phyloP scores from a whole-genome alignment of 352 stramenopile species.

The Globisporangium nunn region DNA sequence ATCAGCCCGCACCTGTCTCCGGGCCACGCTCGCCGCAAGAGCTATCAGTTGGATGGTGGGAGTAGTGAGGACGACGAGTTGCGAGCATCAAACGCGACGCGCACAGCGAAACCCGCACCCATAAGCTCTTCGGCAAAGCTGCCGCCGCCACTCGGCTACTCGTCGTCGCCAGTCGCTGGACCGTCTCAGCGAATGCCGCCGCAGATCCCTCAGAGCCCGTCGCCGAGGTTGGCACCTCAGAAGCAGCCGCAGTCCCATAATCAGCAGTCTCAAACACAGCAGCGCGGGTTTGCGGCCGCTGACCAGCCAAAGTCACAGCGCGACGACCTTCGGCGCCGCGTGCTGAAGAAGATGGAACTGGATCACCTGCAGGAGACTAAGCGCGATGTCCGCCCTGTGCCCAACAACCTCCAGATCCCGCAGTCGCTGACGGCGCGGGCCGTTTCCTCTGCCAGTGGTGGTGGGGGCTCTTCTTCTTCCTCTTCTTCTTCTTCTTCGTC shows the following conservation, averaged over 20 bases:
- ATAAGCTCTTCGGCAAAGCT: background rate
- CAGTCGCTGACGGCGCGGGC: background rate
- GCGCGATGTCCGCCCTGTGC: background rate
- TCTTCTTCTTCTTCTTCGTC: background rate
- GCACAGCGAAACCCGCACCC: background rate
- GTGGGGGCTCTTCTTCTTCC: background rate
- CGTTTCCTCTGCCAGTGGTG: background rate
- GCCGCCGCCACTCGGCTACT: conserved; percentile 26
- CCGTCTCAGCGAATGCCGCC: conserved; percentile 4
- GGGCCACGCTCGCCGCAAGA: conserved; percentile 7
- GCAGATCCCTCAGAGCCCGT: conserved; percentile 10
- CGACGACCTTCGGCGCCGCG: conserved; percentile 61
- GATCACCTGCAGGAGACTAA: conserved; percentile 1
- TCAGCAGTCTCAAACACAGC: background rate
- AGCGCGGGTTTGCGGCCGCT: background rate
- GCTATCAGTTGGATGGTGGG: conserved; percentile 1
- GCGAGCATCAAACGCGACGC: background rate
- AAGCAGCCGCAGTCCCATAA: background rate
- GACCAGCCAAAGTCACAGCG: conserved; percentile 18
- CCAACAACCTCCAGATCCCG: conserved; percentile 9
- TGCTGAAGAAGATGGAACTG: conserved; percentile 63
- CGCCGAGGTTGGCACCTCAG: conserved; percentile 2
- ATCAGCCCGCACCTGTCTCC: conserved; percentile 15
- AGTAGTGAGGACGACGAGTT: background rate
- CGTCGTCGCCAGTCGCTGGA: conserved; percentile 21